Base-by-base conservation (phyloP, 140 eudicot genomes). In the Oenanthe javanica region DNA sequence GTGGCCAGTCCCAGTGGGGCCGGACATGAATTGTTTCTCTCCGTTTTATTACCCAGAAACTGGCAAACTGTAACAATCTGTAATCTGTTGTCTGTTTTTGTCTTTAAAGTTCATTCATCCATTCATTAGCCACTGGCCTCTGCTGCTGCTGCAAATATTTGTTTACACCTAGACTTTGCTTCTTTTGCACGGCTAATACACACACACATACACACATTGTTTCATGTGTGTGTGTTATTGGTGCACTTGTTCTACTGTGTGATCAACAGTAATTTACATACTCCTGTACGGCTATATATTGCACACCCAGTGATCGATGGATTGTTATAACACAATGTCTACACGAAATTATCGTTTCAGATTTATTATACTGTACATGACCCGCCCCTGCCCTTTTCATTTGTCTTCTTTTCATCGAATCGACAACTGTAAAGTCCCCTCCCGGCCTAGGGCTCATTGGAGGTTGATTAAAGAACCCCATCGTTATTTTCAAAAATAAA, bases 131-230 rank as follows among this genome's bases (percentile, higher is more conserved):
- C 25, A 4, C 76, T 38, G 76, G 36, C 36, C 36, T 31, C 25
- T 42, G 43, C 49, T 38, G 76, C 50, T 18, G 77, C 74, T 16
- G 42, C 47, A 12, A 19, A 43, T 7, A 25, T 9, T 43, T 19
- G 50, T 36, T 45, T 76, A 19, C 63, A 25, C 45, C 47, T 27
- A 27, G 19, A 23, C 23, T 82, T 82, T 82, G 82, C 85, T 82
- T 82, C 77, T 78, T 51, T 52, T 69, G 59, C 85, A 82, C 85
- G 85, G 59, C 61, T 82, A 63, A 73, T 51, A 81, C 9, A 23
- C 13, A 48, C 2, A 48, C 9, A 48, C 9, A 2, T 49, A 9
- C 46, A 43, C 46, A 49, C 40, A 36, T 36, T 2, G 40, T 36
- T 21, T 0, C 8, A 0, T 7, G 14, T n/a, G 4, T n/a, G 4